These are phyloP conservation scores for Daldinia vernicosa DNA, from an alignment of 495 filamentous ascomycete species.

Conservation along the genomic window DNA sequence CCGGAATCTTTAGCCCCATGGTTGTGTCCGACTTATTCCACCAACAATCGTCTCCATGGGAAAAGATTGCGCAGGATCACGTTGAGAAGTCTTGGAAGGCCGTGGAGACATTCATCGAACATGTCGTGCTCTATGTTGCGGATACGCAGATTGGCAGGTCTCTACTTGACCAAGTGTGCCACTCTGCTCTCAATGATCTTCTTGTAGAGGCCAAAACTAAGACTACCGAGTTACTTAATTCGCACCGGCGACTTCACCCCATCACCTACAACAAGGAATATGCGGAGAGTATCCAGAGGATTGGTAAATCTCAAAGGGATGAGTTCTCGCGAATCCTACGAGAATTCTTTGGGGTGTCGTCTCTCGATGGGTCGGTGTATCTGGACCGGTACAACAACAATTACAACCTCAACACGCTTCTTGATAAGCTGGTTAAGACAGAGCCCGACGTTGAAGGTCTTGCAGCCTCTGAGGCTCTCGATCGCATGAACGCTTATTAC, in stretches of 20 bases:
- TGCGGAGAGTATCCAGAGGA: slow-evolving; percentile 56
- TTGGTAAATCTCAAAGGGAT: slow-evolving; percentile 39
- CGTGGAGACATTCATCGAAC: slow-evolving; percentile 41
- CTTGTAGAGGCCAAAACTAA: slow-evolving; percentile 40
- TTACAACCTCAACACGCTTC: slow-evolving; percentile 42
- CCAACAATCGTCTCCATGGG: slow-evolving; percentile 56
- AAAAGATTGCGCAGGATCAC: slow-evolving; percentile 41
- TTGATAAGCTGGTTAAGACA: slow-evolving; percentile 33
- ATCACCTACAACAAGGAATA: slow-evolving; percentile 69
- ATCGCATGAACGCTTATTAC: slow-evolving; percentile 63
- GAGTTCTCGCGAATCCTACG: slow-evolving; percentile 23
- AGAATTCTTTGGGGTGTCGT: slow-evolving; percentile 37
- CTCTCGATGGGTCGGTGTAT: neutral
- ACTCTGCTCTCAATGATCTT: slow-evolving; percentile 45
- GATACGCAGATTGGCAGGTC: slow-evolving; percentile 42
- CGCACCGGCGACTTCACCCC: slow-evolving; percentile 50
- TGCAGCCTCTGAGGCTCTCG: slow-evolving; percentile 57
- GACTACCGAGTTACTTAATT: slow-evolving; percentile 46
- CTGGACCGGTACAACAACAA: too few relatives aligned
- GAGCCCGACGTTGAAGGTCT: slow-evolving; percentile 53
- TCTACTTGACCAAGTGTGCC: slow-evolving; percentile 46
- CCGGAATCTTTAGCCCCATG: slow-evolving; percentile 57
- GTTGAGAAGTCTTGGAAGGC: slow-evolving; percentile 44
- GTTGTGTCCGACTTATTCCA: slow-evolving; percentile 56
- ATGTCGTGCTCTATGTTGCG: slow-evolving; percentile 44